Evolutionary conservation across 768 basidiomycete species (phyloP), one percentile per base, ranked within the genome.

Genomic region (Collybia sp.): DNA sequence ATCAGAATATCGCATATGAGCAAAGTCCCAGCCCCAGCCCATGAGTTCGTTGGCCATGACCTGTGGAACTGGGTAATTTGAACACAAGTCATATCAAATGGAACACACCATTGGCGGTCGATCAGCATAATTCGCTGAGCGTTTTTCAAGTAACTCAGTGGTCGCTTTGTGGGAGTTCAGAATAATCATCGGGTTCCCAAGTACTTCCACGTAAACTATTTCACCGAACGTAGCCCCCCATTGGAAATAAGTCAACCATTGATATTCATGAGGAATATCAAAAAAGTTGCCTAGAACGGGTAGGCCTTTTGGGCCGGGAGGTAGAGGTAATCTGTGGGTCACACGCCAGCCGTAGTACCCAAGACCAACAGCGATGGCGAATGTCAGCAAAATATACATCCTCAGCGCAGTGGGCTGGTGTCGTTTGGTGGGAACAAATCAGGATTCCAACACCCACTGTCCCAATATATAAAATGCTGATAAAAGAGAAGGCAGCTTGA

Each of bases 41-140:
- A 50, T 52, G 30, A 52, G 44, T 12, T 51, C 54, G 30, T 46
- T 47, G 13, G 43, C 32, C 49, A 55, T 56, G 20, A 50, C 47
- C 43, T 52, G 17, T 17, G 49, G 69, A 25, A 25, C 4, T 25
- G 8, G 3, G 8, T 25, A 25, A 25, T 25, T n/a, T n/a, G n/a
- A 25, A 8, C 4, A 25, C 8, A 25, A 25, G 8, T 3, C 25
- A 25, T 25, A 25, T 25, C 25, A 25, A 25, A 25, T 8, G 25
- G 25, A 25, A 25, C 25, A 25, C 8, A 8, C 25, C 25, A 25
- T 25, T 25, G 31, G 12, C 33, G 20, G 42, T n/a, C 12, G 44
- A 45, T n/a, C 33, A 12, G 18, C 48, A 42, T 43, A 6, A 17
- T 43, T 46, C 2, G 13, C 18, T 40, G 35, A 36, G 3, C 45